These are phyloP conservation scores for Staphylotrichum longicolle DNA, from an alignment of 495 filamentous ascomycete species.

Conservation along the genomic window DNA sequence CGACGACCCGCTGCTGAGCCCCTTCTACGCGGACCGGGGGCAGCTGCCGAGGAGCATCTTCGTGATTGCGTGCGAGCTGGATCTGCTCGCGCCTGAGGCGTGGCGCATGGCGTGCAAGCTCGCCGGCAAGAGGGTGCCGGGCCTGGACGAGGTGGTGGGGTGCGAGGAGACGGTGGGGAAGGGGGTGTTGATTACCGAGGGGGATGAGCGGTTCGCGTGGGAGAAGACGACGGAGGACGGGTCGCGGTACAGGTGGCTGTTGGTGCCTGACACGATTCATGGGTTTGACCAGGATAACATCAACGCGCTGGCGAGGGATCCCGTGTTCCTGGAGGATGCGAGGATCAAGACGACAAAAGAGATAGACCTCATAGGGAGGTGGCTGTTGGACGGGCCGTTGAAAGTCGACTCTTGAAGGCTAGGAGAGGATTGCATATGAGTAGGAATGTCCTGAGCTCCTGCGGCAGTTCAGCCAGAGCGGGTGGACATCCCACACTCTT, in stretches of 20 bases:
- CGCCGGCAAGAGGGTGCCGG: conserved; percentile 27
- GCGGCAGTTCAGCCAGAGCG: no score
- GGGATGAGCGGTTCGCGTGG: conserved; percentile 39
- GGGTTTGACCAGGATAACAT: conserved; percentile 37
- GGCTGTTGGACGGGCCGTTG: conserved; percentile 29
- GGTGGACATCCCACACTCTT: no score
- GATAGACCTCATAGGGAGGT: conserved; percentile 37
- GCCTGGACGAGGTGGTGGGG: conserved; percentile 36
- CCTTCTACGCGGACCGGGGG: conserved; percentile 30
- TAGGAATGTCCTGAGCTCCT: no score
- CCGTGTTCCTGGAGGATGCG: conserved; percentile 30
- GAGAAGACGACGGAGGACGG: conserved; percentile 31
- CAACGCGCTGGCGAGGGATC: conserved; percentile 12
- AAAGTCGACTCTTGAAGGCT: neutral
- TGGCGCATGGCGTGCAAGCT: conserved; percentile 40
- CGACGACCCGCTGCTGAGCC: conserved; percentile 35
- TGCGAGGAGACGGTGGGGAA: conserved; percentile 30
- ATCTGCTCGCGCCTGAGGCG: conserved; percentile 40
- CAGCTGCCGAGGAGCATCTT: conserved; percentile 39
- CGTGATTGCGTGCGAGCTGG: conserved; percentile 54
- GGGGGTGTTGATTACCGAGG: conserved; percentile 30
- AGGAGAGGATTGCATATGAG: neutral
- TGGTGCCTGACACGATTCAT: conserved; percentile 43
- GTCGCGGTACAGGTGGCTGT: conserved; percentile 36
- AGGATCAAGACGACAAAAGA: conserved; percentile 36